Percentiles rank a stretch among this genome's conserved stretches.
Evolutionary conservation across 352 stramenopile genomes (phyloP).

Genomic region (Phytophthora ramorum): DNA sequence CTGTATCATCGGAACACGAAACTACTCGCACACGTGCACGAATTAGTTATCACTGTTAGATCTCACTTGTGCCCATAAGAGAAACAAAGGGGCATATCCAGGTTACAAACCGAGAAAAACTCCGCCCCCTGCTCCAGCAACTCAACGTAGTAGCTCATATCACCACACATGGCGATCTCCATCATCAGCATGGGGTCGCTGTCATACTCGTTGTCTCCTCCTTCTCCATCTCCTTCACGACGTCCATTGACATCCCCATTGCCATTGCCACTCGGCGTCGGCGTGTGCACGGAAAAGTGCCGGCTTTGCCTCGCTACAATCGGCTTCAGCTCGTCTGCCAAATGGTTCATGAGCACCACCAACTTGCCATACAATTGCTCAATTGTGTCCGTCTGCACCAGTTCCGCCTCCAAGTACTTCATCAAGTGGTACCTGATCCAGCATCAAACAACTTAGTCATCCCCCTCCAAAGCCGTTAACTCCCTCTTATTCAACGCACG

Average conservation of each 20-base stretch:
- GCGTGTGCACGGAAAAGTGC: constrained; percentile 38
- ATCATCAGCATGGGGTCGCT: constrained; percentile 39
- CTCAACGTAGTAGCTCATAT: constrained; percentile 79
- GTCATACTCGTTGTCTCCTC: constrained; percentile 13
- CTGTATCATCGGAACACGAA: constrained; percentile 76
- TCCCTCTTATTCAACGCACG: constrained; percentile 36
- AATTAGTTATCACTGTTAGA: background rate
- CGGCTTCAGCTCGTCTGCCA: constrained; percentile 62
- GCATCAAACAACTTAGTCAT: background rate
- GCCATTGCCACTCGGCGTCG: constrained; percentile 16
- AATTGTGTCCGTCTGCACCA: constrained; percentile 63
- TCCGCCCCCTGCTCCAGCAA: constrained; percentile 75
- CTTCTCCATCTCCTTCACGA: constrained; percentile 2
- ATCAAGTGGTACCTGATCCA: constrained; percentile 63
- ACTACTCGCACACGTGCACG: constrained; percentile 34
- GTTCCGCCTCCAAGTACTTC: constrained; percentile 67
- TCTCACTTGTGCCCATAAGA: background rate
- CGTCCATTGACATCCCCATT: constrained; percentile 11
- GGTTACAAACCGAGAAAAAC: constrained; percentile 76
- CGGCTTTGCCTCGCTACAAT: constrained; percentile 42
- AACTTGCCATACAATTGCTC: constrained; percentile 71
- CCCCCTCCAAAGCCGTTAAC: background rate
- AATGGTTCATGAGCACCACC: constrained; percentile 63
- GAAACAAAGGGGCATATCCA: background rate
- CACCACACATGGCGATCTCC: constrained; percentile 53